Conservation (phyloP, 305 asterid genomes). For the Fraxinus nigra region DNA sequence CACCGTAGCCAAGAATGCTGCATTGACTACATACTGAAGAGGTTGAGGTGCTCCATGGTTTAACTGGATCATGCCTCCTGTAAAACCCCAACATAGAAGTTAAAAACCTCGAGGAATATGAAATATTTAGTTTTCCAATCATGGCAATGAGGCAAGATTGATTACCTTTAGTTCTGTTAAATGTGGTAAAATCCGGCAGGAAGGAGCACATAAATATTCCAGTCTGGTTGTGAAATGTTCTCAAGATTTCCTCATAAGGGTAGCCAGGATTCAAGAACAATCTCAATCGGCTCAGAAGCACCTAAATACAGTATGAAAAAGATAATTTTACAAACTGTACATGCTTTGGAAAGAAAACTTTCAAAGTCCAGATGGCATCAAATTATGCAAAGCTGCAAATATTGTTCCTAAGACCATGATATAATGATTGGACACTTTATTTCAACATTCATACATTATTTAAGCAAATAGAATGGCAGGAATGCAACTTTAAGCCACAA, state of each 20-base stretch:
- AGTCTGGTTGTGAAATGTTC: constrained; percentile 90
- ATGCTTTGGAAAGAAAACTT: neutral
- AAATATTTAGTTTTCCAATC: constrained; percentile 3
- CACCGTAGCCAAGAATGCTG: constrained; percentile 83
- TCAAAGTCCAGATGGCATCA: neutral
- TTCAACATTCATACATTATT: neutral
- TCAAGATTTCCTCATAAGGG: constrained; percentile 90
- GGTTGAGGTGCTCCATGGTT: constrained; percentile 94
- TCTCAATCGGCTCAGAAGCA: constrained; percentile 86
- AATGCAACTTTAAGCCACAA: neutral
- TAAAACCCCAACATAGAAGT: neutral
- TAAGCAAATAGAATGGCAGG: neutral
- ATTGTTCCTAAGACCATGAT: neutral
- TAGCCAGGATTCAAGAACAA: constrained; percentile 92
- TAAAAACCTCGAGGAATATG: neutral
- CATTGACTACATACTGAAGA: constrained; percentile 83
- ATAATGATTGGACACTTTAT: neutral
- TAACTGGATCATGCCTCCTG: constrained; percentile 87
- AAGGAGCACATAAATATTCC: constrained; percentile 88
- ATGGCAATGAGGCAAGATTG: neutral
- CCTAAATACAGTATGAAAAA: constrained; percentile 38
- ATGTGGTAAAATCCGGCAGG: constrained; percentile 75
- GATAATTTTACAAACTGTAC: neutral
- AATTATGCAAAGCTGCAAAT: neutral
- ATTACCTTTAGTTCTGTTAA: constrained; percentile 83